A percentile compares a stretch with the other conserved stretches of the same genome.
Evolutionary conservation across 495 filamentous ascomycete species (phyloP).

Genomic region (Aspergillus hancockii): DNA sequence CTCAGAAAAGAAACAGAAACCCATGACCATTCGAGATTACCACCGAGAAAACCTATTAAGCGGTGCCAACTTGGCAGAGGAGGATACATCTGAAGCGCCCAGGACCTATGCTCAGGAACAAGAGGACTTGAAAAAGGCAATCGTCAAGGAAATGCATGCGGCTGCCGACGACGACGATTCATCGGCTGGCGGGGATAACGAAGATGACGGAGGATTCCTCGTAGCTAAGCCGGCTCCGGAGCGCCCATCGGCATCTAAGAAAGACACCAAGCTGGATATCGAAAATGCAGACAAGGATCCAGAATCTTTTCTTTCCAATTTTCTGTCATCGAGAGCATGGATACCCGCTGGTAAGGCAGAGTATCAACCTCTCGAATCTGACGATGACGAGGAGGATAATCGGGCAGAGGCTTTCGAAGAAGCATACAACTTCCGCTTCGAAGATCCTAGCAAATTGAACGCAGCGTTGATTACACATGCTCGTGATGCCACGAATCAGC

Average conservation of each 20-base stretch:
- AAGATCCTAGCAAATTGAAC: constrained; percentile 82
- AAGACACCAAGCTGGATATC: constrained; percentile 60
- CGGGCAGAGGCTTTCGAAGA: constrained; percentile 84
- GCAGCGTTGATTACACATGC: constrained; percentile 83
- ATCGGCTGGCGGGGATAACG: constrained; percentile 56
- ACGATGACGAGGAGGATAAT: constrained; percentile 82
- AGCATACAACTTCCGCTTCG: constrained; percentile 96
- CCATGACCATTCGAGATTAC: constrained; percentile 86
- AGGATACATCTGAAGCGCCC: constrained; percentile 45
- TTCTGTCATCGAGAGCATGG: constrained; percentile 88
- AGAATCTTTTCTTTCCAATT: constrained; percentile 86
- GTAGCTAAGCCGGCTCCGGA: constrained; percentile 48
- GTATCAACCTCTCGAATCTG: constrained; percentile 82
- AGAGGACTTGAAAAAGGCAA: constrained; percentile 69
- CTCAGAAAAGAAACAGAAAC: constrained; percentile 68
- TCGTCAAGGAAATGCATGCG: constrained; percentile 79
- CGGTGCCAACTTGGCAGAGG: constrained; percentile 58
- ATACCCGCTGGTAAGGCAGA: constrained; percentile 58
- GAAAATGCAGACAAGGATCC: constrained; percentile 84
- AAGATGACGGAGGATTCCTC: constrained; percentile 74
- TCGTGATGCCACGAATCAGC: constrained; percentile 75
- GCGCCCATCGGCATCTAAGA: constrained; percentile 42
- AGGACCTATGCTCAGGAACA: constrained; percentile 85
- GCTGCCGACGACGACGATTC: constrained; percentile 43
- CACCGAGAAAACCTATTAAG: constrained; percentile 81